These are phyloP conservation scores for Pelargonium myrrhifolium DNA, from an alignment of 441 rosid species.

Conservation along the genomic window DNA sequence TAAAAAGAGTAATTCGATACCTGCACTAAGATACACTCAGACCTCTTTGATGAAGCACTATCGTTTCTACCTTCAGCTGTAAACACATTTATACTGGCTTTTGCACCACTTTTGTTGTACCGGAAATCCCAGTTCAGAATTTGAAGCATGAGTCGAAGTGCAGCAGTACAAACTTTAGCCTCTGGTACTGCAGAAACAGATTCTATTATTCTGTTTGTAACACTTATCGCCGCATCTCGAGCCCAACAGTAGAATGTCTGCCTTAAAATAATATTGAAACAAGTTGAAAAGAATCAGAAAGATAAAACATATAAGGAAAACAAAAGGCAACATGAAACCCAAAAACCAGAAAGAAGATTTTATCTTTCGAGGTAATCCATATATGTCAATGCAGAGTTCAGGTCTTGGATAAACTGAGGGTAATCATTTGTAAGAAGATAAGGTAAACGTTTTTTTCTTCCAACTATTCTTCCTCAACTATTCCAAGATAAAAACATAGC, in stretches of 20 bases:
- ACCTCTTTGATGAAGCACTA: constrained; percentile 43
- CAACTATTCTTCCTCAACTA: not conserved
- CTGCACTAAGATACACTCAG: constrained; percentile 77
- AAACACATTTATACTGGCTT: constrained; percentile 43
- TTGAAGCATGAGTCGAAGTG: constrained; percentile 79
- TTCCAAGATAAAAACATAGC: not conserved
- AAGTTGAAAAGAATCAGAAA: constrained; percentile 13
- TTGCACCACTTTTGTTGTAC: constrained; percentile 36
- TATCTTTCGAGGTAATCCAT: not conserved
- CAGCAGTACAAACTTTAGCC: constrained; percentile 83
- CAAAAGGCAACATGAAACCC: constrained; percentile 15
- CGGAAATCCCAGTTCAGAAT: constrained; percentile 91
- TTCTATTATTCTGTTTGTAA: constrained; percentile 61
- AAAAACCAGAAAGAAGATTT: constrained; percentile 7
- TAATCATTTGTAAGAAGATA: not conserved
- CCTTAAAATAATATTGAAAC: constrained; percentile 21
- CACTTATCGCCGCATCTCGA: constrained; percentile 69
- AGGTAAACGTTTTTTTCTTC: not conserved
- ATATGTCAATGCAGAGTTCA: not conserved
- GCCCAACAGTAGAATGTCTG: constrained; percentile 91
- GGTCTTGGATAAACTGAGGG: not conserved
- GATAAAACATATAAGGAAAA: not conserved
- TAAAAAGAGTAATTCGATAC: constrained; percentile 33
- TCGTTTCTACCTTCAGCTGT: constrained; percentile 52
- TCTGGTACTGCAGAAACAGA: constrained; percentile 60